Percentiles rank a stretch among this genome's conserved stretches.
phyloP scores from a whole-genome alignment of 345 rosid species.

The Pugionium dolabratum region DNA sequence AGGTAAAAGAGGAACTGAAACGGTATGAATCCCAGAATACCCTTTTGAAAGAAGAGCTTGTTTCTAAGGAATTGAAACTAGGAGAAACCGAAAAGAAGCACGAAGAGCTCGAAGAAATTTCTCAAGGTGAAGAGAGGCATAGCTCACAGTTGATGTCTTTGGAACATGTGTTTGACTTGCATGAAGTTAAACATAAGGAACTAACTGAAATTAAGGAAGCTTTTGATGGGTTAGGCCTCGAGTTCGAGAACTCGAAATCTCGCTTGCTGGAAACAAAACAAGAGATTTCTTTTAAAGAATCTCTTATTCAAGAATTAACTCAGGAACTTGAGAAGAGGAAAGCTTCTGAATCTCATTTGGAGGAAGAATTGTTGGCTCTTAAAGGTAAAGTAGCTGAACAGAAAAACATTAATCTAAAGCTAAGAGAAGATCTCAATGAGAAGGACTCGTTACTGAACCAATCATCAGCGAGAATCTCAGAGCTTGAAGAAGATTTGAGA shows the following conservation, averaged over 20 bases:
- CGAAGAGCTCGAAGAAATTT: conserved; percentile 65
- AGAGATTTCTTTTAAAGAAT: conserved; percentile 56
- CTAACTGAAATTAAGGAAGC: too few species aligned
- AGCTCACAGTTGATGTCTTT: too few species aligned
- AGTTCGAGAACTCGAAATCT: conserved; percentile 56
- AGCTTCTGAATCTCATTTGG: conserved; percentile 60
- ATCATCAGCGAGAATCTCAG: conserved; percentile 37
- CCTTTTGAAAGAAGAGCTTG: conserved; percentile 56
- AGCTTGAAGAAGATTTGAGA: conserved; percentile 64
- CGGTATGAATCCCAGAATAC: conserved; percentile 65
- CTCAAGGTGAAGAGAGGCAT: conserved; percentile 66
- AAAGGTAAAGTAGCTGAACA: conserved; percentile 49
- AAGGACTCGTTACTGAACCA: conserved; percentile 36
- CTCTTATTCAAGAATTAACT: conserved; percentile 45
- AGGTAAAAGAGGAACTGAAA: conserved; percentile 64
- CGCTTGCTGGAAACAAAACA: conserved; percentile 51
- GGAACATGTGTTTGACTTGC: too few species aligned
- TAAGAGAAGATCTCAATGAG: conserved; percentile 7
- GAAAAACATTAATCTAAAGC: conserved; percentile 37
- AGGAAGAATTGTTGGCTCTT: conserved; percentile 46
- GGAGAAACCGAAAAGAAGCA: conserved; percentile 59
- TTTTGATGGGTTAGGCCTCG: conserved; percentile 6
- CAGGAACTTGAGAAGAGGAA: conserved; percentile 57
- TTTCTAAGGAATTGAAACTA: conserved; percentile 55
- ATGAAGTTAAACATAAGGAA: too few species aligned